Evolutionary conservation across 164 flowering plant species (phyloP).

Genomic region (Vitis rotundifolia): DNA sequence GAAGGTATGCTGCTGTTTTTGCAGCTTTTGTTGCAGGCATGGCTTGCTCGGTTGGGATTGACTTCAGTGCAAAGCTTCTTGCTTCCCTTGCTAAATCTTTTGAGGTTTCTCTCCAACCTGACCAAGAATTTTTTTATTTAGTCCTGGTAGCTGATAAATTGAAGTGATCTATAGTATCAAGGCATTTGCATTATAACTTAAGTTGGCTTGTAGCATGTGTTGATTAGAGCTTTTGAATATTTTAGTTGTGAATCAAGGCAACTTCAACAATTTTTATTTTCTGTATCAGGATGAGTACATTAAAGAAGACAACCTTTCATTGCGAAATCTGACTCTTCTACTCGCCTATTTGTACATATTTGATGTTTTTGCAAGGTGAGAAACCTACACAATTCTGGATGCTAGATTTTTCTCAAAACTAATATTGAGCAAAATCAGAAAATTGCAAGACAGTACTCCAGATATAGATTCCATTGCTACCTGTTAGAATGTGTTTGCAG

Average conservation of each 20-base stretch:
- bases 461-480: background rate
- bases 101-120: conserved; percentile 50
- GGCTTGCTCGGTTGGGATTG: conserved; percentile 78
- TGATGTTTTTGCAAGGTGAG: conserved; percentile 93
- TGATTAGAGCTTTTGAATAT: background rate
- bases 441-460: background rate
- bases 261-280: conserved; percentile 2
- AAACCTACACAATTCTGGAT: conserved; percentile 3
- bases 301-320: conserved; percentile 76
- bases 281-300: conserved; percentile 63
- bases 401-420: background rate
- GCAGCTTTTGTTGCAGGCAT: conserved; percentile 94
- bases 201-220: background rate
- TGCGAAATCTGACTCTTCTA: conserved; percentile 79
- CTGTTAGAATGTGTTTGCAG: too few species aligned
- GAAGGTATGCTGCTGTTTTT: conserved; percentile 90
- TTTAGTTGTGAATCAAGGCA: too few species aligned
- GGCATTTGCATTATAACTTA: background rate
- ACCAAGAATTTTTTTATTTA: too few species aligned
- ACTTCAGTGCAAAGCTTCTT: conserved; percentile 87
- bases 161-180: too few species aligned
- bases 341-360: conserved; percentile 76
- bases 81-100: conserved; percentile 75
- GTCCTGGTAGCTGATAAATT: too few species aligned
- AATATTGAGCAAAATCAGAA: background rate